Evolutionary conservation across 371 early-diverging fungal genomes (phyloP).

Genomic region (Globomyces sp.): DNA sequence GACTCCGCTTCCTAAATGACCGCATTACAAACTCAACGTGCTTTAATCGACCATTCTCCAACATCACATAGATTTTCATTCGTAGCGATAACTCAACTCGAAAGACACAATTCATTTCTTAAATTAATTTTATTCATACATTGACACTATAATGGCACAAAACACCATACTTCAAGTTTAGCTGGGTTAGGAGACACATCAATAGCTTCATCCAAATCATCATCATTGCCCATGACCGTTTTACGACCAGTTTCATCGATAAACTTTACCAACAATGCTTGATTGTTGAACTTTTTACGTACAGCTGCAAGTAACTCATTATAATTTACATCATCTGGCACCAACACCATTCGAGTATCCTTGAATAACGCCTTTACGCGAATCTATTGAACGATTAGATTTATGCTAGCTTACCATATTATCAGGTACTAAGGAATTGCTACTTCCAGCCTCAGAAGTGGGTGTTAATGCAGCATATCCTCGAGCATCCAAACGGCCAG

Average conservation of each 20-base stretch:
- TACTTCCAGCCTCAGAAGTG: not conserved
- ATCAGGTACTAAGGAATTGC: not conserved
- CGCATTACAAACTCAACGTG: too few species aligned
- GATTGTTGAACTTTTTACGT: constrained; percentile 12
- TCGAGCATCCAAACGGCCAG: constrained; percentile 1
- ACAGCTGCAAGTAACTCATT: constrained; percentile 2
- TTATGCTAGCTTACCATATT: constrained; percentile 8
- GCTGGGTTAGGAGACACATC: constrained; percentile 10
- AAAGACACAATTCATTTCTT: too few species aligned
- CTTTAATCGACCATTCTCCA: too few species aligned
- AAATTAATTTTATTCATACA: too few species aligned
- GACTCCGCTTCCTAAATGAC: too few species aligned
- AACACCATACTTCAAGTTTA: constrained; percentile 13
- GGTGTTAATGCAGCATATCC: not conserved
- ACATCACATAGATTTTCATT: too few species aligned
- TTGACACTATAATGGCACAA: constrained; percentile 3
- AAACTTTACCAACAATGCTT: constrained; percentile 1
- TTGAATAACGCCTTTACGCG: not conserved
- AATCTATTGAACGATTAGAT: not conserved
- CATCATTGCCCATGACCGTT: constrained; percentile 14
- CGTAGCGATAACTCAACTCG: too few species aligned
- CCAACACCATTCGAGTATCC: constrained; percentile 2
- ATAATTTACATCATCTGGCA: constrained; percentile 4
- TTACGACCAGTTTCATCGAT: constrained; percentile 5
- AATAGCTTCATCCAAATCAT: constrained; percentile 16